phyloP scores from a whole-genome alignment of 345 rosid species.

The Garcia nutans region DNA sequence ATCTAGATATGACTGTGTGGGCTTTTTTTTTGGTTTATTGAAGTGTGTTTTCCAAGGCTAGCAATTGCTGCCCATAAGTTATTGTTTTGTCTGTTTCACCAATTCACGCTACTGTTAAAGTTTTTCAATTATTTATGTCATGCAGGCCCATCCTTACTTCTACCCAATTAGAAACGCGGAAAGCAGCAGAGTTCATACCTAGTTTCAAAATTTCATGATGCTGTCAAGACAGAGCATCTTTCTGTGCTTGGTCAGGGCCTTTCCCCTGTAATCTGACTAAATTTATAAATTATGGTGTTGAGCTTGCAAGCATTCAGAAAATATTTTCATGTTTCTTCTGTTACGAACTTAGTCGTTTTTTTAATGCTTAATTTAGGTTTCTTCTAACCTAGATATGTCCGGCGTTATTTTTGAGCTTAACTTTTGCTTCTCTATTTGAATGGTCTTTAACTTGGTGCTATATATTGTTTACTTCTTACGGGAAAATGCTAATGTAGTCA shows the following conservation, averaged over 20 bases:
- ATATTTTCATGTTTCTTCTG: conserved; percentile 11
- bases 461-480: background rate
- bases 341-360: conserved; percentile 7
- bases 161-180: conserved; percentile 82
- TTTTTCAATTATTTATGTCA: background rate
- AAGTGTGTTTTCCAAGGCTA: background rate
- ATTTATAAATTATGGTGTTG: conserved; percentile 2
- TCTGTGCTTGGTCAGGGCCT: conserved; percentile 10
- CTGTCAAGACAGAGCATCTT: conserved; percentile 18
- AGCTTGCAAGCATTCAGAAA: conserved; percentile 7
- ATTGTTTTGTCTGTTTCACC: background rate
- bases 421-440: background rate
- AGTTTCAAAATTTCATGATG: conserved; percentile 23
- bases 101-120: background rate
- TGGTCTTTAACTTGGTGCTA: background rate
- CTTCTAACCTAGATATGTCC: background rate
- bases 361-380: conserved; percentile 4
- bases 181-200: conserved; percentile 65
- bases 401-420: background rate
- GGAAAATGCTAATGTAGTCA: too few species aligned
- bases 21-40: background rate
- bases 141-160: conserved; percentile 93
- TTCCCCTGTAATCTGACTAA: conserved; percentile 20
- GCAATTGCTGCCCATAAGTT: conserved; percentile 4
- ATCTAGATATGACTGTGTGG: background rate